phyloP scores from a whole-genome alignment of 768 basidiomycete genomes.

The Xerocomus spinulosus region DNA sequence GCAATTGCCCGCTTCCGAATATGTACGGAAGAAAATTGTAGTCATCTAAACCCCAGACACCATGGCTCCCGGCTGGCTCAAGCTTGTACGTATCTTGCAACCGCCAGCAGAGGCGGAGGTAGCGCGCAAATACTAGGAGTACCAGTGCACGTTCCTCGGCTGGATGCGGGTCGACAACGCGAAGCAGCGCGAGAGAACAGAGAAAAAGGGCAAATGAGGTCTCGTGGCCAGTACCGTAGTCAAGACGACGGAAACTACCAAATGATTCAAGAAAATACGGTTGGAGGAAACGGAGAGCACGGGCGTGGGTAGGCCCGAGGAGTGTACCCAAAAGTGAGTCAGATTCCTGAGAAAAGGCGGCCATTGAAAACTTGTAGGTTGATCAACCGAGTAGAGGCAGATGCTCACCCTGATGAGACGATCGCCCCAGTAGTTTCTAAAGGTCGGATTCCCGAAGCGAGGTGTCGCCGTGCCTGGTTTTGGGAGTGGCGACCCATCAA shows the following conservation, averaged over 20 bases:
- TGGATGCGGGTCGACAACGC: slow-evolving; percentile 54
- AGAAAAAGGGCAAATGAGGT: slow-evolving; percentile 81
- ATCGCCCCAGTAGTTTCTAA: slow-evolving; percentile 72
- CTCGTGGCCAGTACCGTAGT: slow-evolving; percentile 98
- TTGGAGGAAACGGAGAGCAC: slow-evolving; percentile 58
- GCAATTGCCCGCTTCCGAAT: slow-evolving; percentile 86
- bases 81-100: slow-evolving; percentile 86
- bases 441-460: slow-evolving; percentile 89
- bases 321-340: slow-evolving; percentile 46
- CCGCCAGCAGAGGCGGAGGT: slow-evolving; percentile 76
- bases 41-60: slow-evolving; percentile 97
- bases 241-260: slow-evolving; percentile 86
- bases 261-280: slow-evolving; percentile 82
- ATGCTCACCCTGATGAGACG: slow-evolving; percentile 66
- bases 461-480: slow-evolving; percentile 53
- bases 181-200: slow-evolving; percentile 62
- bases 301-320: slow-evolving; percentile 41
- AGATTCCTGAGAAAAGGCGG: slow-evolving; percentile 40
- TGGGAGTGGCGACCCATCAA: slow-evolving; percentile 73
- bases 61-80: slow-evolving; percentile 96
- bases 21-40: slow-evolving; percentile 85
- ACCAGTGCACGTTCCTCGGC: slow-evolving; percentile 59
- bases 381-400: too few species aligned
- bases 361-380: too few species aligned
- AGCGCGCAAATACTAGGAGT: slow-evolving; percentile 67